These are phyloP conservation scores for Erodium moschatum DNA, from an alignment of 441 rosid genomes.

Conservation along the genomic window DNA sequence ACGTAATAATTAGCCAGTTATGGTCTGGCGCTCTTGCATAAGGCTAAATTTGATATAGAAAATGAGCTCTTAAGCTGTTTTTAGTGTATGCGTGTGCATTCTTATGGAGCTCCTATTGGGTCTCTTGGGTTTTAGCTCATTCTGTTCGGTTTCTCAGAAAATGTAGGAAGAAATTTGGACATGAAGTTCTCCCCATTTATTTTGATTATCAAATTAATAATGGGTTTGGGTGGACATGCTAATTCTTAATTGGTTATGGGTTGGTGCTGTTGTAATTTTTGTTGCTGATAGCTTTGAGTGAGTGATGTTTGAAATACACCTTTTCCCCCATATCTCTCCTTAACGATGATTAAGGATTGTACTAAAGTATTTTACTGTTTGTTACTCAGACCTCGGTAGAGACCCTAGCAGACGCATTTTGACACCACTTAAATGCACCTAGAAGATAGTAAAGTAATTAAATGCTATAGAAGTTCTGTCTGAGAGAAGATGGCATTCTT, in stretches of 20 bases:
- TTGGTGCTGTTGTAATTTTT: neutral
- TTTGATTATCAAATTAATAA: conserved; percentile 5
- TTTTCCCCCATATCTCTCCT: neutral
- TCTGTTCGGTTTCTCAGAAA: neutral
- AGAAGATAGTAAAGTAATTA: conserved; percentile 1
- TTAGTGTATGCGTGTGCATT: neutral
- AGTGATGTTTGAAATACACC: neutral
- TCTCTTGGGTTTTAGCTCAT: neutral
- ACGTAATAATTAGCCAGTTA: neutral
- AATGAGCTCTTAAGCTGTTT: neutral
- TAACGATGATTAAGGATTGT: neutral
- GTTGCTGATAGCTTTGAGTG: neutral
- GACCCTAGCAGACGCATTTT: conserved; percentile 2
- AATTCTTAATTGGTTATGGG: neutral
- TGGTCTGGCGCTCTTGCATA: neutral
- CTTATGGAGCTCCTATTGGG: neutral
- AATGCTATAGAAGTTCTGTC: conserved; percentile 29
- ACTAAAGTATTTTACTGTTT: neutral
- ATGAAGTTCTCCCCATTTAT: neutral
- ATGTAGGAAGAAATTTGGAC: conserved; percentile 3
- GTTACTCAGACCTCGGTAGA: conserved; percentile 6
- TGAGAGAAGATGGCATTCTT: conserved; percentile 71
- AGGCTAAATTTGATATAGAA: neutral
- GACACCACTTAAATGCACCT: neutral
- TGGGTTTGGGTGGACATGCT: neutral